phyloP scores from a whole-genome alignment of 306 rosid species.

The Inga oerstediana region DNA sequence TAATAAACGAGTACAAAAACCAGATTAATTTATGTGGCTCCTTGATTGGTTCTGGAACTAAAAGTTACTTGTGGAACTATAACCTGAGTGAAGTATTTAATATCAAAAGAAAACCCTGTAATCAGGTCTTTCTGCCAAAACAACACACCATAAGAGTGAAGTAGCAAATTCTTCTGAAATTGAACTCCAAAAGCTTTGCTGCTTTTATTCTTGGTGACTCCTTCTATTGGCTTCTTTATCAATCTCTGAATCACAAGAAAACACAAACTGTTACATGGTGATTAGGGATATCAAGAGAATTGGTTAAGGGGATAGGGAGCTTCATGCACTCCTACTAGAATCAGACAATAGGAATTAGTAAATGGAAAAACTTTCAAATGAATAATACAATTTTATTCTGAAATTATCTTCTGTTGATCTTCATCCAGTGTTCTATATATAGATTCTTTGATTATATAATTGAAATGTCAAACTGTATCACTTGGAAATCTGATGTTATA shows the following conservation, averaged over 20 bases:
- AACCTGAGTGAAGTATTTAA: neutral
- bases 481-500: neutral
- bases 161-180: slow-evolving; percentile 9
- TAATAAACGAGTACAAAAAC: neutral
- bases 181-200: slow-evolving; percentile 26
- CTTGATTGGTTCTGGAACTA: neutral
- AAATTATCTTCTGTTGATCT: neutral
- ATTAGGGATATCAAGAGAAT: neutral
- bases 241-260: slow-evolving; percentile 33
- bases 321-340: neutral
- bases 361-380: neutral
- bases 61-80: neutral
- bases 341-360: neutral
- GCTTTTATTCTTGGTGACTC: slow-evolving; percentile 39
- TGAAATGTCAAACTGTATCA: neutral
- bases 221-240: slow-evolving; percentile 17
- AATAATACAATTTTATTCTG: neutral
- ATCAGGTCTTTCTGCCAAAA: neutral
- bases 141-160: neutral
- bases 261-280: neutral
- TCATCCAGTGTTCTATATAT: neutral
- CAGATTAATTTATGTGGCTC: neutral
- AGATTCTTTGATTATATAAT: neutral
- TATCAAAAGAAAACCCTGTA: neutral
- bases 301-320: neutral